These are phyloP conservation scores for Penicillium taxi DNA, from an alignment of 495 filamentous ascomycete species.

Conservation along the genomic window DNA sequence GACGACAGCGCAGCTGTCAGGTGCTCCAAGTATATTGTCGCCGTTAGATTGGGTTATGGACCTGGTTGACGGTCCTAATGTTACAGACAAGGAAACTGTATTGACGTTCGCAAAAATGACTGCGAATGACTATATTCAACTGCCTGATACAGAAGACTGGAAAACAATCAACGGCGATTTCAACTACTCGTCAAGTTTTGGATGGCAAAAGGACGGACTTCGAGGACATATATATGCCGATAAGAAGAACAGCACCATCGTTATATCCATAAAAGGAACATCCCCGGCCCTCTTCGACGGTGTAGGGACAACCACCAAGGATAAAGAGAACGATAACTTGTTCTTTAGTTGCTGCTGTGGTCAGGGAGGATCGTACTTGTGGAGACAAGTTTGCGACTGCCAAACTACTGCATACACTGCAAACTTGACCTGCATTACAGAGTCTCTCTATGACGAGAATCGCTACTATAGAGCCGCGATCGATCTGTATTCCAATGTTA, in stretches of 20 bases:
- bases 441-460: constrained; percentile 69
- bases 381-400: constrained; percentile 88
- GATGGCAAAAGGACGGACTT: constrained; percentile 83
- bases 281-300: constrained; percentile 89
- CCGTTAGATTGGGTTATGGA: constrained; percentile 78
- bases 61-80: constrained; percentile 66
- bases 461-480: constrained; percentile 82
- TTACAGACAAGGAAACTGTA: constrained; percentile 79
- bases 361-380: constrained; percentile 79
- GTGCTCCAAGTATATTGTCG: constrained; percentile 49
- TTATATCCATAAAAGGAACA: constrained; percentile 90
- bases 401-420: constrained; percentile 75
- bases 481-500: constrained; percentile 87
- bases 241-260: constrained; percentile 72
- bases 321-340: constrained; percentile 95
- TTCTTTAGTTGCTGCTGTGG: constrained; percentile 97
- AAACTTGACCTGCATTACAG: constrained; percentile 78
- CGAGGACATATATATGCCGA: constrained; percentile 90
- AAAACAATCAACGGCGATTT: constrained; percentile 69
- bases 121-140: constrained; percentile 76
- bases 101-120: constrained; percentile 80
- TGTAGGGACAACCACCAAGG: constrained; percentile 89
- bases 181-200: constrained; percentile 77
- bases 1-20: constrained; percentile 54
- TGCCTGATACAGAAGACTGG: constrained; percentile 67